Base-by-base conservation (phyloP, 2,329 filamentous ascomycete species). In the Podosphaera fusca region DNA sequence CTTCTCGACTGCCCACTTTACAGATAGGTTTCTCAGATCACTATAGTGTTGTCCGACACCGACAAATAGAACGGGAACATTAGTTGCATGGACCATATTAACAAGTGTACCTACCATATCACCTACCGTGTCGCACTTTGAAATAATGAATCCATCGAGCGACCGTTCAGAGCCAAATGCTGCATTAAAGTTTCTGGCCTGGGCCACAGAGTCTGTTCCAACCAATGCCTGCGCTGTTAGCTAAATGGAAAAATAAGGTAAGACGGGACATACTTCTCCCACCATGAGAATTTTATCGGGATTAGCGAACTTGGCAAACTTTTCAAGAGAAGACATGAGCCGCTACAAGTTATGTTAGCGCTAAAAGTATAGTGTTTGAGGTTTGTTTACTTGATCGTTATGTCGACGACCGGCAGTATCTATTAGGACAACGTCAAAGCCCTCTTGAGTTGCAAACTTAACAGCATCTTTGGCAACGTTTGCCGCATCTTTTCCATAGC, bases 271-370 rank as follows among this genome's bases (percentile, higher is more conserved):
- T 62, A 64, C 63, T 56, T 66, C 70, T 85, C 84, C 60, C 80
- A 98, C 92, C 89, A 98, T 96, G 68, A 98, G 80, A 61, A 98
- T 95, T 75, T 98, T 96, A 71, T 98, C 90, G 0, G 94, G 94
- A 62, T 90, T 81, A 0, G 92, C 92, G 64, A 96, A 85, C 68
- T 95, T 94, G 60, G 87, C 90, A 68, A 98, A 98, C 67, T 96
- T 98, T 70, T 96, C 92, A 40, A 98, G 76, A 2, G 85, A 90
- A 10, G 86, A 92, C 94, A 98, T 98, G 60, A 98, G 79, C 6
- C 92, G 81, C 69, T 65, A 56, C 4, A 31, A 21, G 30, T 29
- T 47, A 33, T 33, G 59, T 64, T 56, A 64, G 61, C 38, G 42
- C 14, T 2, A 12, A 54, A 5, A 49, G 40, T 12, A n/a, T 7